These are phyloP conservation scores for Populus euphratica DNA, from an alignment of 345 rosid species.

Conservation along the genomic window DNA sequence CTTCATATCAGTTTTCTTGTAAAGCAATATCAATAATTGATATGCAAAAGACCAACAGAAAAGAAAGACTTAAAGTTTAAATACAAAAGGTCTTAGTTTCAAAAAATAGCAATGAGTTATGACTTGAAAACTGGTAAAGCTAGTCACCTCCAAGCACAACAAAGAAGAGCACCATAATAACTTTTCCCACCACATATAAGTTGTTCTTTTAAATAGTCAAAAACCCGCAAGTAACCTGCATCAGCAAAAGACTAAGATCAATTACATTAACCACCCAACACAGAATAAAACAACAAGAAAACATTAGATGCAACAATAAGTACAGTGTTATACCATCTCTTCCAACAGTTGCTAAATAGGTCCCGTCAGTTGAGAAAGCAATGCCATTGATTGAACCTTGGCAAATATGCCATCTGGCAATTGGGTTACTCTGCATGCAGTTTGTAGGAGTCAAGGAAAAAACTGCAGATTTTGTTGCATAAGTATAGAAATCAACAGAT, in stretches of 20 bases:
- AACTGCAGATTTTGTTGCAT: neutral
- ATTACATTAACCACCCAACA: slow-evolving; percentile 5
- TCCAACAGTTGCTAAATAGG: slow-evolving; percentile 92
- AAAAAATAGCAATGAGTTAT: slow-evolving; percentile 4
- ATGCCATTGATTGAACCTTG: slow-evolving; percentile 91
- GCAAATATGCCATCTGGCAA: slow-evolving; percentile 97
- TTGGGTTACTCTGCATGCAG: slow-evolving; percentile 84
- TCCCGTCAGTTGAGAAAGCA: slow-evolving; percentile 78
- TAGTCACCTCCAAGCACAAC: slow-evolving; percentile 76
- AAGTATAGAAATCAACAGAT: slow-evolving; percentile 5
- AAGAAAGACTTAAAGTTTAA: neutral
- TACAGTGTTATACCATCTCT: slow-evolving; percentile 70
- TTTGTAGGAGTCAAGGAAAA: slow-evolving; percentile 20
- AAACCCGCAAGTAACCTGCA: slow-evolving; percentile 88
- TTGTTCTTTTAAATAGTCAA: slow-evolving; percentile 71
- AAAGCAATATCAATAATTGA: slow-evolving; percentile 2
- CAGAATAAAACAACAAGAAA: neutral
- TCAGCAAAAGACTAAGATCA: slow-evolving; percentile 9
- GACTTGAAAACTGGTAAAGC: neutral
- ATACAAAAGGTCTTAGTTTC: neutral
- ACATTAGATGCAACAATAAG: neutral
- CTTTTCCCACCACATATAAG: slow-evolving; percentile 66
- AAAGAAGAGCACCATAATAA: slow-evolving; percentile 71
- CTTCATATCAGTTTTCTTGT: slow-evolving; percentile 15
- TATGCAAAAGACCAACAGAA: neutral